Evolutionary conservation across 2,329 filamentous ascomycete genomes (phyloP).

Genomic region (Cordyceps fumosorosea): DNA sequence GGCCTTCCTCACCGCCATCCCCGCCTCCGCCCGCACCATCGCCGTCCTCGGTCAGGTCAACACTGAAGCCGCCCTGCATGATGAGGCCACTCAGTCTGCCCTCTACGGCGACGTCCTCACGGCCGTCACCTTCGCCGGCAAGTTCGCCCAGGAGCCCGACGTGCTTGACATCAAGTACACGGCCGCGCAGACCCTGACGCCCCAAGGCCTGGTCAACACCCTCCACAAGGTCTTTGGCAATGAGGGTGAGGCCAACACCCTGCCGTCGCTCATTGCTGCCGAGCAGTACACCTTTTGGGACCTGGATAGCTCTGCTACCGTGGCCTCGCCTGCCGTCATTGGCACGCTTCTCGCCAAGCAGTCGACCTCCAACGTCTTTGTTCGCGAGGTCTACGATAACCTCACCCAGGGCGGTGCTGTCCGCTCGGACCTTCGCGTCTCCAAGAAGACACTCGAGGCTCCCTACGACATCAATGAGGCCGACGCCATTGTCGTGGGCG

Average conservation of each 20-base stretch:
- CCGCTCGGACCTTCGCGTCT: conserved; percentile 78
- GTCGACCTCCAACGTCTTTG: conserved; percentile 55
- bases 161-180: conserved; percentile 88
- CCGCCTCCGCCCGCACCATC: conserved; percentile 66
- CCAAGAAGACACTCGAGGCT: conserved; percentile 75
- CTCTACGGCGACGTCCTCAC: conserved; percentile 90
- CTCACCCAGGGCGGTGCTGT: conserved; percentile 69
- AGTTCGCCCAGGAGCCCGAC: conserved; percentile 54
- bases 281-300: conserved; percentile 96
- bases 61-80: conserved; percentile 50
- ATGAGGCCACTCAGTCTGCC: conserved; percentile 44
- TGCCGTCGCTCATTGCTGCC: conserved; percentile 46
- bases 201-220: conserved; percentile 44
- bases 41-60: conserved; percentile 85
- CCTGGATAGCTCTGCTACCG: conserved; percentile 64
- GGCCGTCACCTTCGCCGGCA: conserved; percentile 70
- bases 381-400: conserved; percentile 59
- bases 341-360: conserved; percentile 62
- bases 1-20: conserved; percentile 77
- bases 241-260: conserved; percentile 43
- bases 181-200: conserved; percentile 53
- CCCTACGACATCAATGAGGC: conserved; percentile 75
- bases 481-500: conserved; percentile 70
- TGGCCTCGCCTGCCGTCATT: conserved; percentile 55
- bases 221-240: conserved; percentile 46